Percentiles rank a stretch among this genome's conserved stretches.
Conservation (phyloP, 345 rosid genomes). For the Linum lewisii region DNA sequence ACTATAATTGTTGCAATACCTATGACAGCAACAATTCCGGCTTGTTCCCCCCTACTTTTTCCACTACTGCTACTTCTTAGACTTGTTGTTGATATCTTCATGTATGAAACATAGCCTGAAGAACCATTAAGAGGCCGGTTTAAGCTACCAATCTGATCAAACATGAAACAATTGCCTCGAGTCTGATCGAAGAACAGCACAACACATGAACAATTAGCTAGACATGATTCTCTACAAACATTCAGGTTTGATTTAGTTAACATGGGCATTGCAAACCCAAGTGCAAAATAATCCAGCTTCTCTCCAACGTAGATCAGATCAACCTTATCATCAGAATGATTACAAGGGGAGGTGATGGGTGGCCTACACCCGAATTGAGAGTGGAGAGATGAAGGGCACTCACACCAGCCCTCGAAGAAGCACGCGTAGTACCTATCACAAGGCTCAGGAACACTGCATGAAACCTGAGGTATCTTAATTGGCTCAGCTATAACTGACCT, state of each 20-base stretch:
- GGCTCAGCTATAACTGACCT: slow-evolving; percentile 16
- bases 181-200: slow-evolving; percentile 38
- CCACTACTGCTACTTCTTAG: slow-evolving; percentile 1
- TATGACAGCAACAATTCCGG: slow-evolving; percentile 14
- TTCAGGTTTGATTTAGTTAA: slow-evolving; percentile 18
- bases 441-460: slow-evolving; percentile 33
- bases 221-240: slow-evolving; percentile 40
- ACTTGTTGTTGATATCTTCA: slow-evolving; percentile 23
- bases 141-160: slow-evolving; percentile 39
- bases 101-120: slow-evolving; percentile 26
- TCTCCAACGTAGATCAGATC: slow-evolving; percentile 27
- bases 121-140: slow-evolving; percentile 22
- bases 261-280: slow-evolving; percentile 29
- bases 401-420: slow-evolving; percentile 25
- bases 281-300: slow-evolving; percentile 45
- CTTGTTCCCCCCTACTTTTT: slow-evolving; percentile 1
- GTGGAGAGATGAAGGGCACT: slow-evolving; percentile 27
- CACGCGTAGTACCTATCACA: slow-evolving; percentile 30
- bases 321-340: background rate
- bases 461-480: slow-evolving; percentile 28
- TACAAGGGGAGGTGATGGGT: slow-evolving; percentile 22
- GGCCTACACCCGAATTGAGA: slow-evolving; percentile 21
- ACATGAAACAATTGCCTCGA: slow-evolving; percentile 34
- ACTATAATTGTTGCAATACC: slow-evolving; percentile 18
- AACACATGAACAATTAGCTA: slow-evolving; percentile 34